Percentiles rank a stretch among this genome's conserved stretches.
Conservation (phyloP, 1,284 basidiomycete species). For the Wallemia mellicola region DNA sequence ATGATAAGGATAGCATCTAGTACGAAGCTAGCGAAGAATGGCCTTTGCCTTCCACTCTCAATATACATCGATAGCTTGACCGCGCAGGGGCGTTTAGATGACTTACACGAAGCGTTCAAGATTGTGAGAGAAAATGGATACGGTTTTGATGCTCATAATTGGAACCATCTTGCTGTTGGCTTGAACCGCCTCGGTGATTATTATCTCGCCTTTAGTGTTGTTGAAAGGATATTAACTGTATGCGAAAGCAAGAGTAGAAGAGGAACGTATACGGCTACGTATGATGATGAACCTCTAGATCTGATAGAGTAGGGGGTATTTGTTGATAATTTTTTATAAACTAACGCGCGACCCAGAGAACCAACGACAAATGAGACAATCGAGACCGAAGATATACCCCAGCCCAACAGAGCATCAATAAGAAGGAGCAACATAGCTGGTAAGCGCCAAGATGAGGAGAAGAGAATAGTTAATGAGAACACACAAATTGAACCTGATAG, state of each 20-base stretch:
- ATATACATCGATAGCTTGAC: slow-evolving; percentile 55
- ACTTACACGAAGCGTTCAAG: slow-evolving; percentile 39
- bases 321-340: no score
- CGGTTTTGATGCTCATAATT: slow-evolving; percentile 65
- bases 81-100: slow-evolving; percentile 27
- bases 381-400: neutral
- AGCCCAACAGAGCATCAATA: neutral
- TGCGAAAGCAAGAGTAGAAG: slow-evolving; percentile 17
- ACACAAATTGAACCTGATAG: neutral
- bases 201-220: slow-evolving; percentile 48
- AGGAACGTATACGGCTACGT: neutral
- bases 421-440: neutral
- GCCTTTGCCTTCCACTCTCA: slow-evolving; percentile 49
- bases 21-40: slow-evolving; percentile 17
- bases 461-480: neutral
- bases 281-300: neutral
- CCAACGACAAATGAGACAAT: no score
- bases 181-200: slow-evolving; percentile 48
- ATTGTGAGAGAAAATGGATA: slow-evolving; percentile 35
- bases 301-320: no score
- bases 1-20: slow-evolving; percentile 28
- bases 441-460: neutral
- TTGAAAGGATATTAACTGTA: slow-evolving; percentile 47
- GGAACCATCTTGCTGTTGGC: slow-evolving; percentile 54
- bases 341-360: no score